phyloP scores from a whole-genome alignment of 202 grass and related monocot species.

The Bolboschoenoplectus hybrid region DNA sequence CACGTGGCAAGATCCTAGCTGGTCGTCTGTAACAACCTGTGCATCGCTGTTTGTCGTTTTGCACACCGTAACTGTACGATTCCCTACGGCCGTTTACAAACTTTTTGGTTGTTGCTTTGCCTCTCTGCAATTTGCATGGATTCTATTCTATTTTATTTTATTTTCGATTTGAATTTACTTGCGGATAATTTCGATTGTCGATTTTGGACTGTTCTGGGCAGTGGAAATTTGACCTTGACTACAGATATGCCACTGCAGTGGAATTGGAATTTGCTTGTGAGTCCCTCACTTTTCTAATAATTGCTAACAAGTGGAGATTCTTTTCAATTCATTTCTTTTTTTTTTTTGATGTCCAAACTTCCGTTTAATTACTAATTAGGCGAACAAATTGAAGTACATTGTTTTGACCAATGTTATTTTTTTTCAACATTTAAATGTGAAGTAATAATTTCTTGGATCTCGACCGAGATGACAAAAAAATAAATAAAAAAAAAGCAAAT shows the following conservation, averaged over 20 bases:
- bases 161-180: constrained; percentile 4
- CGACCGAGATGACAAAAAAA: too few species aligned
- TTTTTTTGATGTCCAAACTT: too few species aligned
- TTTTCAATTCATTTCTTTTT: too few species aligned
- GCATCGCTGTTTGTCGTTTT: constrained; percentile 21
- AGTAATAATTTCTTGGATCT: constrained; percentile 12
- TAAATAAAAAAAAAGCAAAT: neutral
- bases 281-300: neutral
- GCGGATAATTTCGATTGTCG: constrained; percentile 7
- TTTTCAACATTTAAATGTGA: constrained; percentile 23
- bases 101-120: constrained; percentile 20
- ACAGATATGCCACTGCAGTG: constrained; percentile 4
- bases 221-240: neutral
- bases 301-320: neutral
- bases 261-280: neutral
- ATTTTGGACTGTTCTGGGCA: neutral
- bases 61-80: constrained; percentile 24
- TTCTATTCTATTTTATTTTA: neutral
- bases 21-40: neutral
- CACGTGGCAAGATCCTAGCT: constrained; percentile 28
- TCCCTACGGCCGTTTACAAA: constrained; percentile 17
- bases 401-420: neutral
- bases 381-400: neutral
- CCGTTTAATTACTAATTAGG: neutral
- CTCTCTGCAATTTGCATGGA: neutral